These are phyloP conservation scores for Eremothecium cymbalariae DNA, from an alignment of 1,139 yeast species.

Conservation along the genomic window DNA sequence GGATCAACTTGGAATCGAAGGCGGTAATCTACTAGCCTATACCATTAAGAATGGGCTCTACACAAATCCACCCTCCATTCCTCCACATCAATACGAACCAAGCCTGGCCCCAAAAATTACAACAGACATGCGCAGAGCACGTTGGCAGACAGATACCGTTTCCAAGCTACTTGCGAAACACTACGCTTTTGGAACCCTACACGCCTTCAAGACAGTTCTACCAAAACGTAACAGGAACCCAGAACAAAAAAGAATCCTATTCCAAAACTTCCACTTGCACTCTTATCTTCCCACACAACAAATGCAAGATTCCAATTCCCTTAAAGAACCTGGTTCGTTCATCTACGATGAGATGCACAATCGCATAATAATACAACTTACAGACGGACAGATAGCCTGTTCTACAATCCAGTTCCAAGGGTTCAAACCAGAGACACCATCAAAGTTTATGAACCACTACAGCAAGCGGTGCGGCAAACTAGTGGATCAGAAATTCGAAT, in stretches of 20 bases:
- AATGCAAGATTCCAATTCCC: background rate
- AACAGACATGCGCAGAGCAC: constrained; percentile 36
- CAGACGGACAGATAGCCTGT: constrained; percentile 37
- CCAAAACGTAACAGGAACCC: constrained; percentile 30
- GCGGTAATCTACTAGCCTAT: constrained; percentile 49
- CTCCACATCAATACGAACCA: constrained; percentile 33
- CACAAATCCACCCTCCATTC: constrained; percentile 16
- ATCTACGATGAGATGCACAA: constrained; percentile 21
- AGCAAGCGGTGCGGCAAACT: constrained; percentile 39
- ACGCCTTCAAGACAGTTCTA: constrained; percentile 39
- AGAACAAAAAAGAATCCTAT: constrained; percentile 40
- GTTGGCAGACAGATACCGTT: constrained; percentile 40
- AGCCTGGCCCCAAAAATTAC: constrained; percentile 55
- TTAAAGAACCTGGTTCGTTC: constrained; percentile 39
- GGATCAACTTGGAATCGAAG: constrained; percentile 49
- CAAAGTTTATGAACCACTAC: constrained; percentile 37
- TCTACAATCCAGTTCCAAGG: constrained; percentile 47
- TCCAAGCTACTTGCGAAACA: constrained; percentile 38
- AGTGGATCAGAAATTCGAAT: background rate
- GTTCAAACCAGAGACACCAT: constrained; percentile 40
- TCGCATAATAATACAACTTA: constrained; percentile 37
- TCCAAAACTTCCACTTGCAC: constrained; percentile 36
- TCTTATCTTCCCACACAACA: no score
- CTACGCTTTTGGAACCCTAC: constrained; percentile 54
- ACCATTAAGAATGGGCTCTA: constrained; percentile 38